Conservation (phyloP, 129 eudicot species). For the Flaveria brownii region DNA sequence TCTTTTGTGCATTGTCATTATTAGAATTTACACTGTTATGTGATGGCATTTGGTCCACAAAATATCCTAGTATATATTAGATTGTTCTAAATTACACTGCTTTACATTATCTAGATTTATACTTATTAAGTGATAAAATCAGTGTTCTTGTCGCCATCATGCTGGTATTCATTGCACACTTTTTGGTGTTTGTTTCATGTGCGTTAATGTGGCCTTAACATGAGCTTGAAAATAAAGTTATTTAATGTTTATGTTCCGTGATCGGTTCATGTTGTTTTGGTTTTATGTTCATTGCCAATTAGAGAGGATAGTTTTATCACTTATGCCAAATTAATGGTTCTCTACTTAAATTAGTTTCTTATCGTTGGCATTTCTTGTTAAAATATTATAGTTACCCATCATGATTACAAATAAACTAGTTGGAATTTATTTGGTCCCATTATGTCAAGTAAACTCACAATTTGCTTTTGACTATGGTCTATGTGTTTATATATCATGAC, state of each 20-base stretch:
- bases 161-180: not conserved
- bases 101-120: not conserved
- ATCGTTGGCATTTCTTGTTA: not conserved
- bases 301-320: not conserved
- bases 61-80: no score
- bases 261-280: not conserved
- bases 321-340: not conserved
- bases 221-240: not conserved
- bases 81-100: not conserved
- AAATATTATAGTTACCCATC: not conserved
- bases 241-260: not conserved
- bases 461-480: conserved; percentile 5
- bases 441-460: not conserved
- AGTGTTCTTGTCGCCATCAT: not conserved
- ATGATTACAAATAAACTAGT: not conserved
- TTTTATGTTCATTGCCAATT: not conserved
- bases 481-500: not conserved
- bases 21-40: no score
- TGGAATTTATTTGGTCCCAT: not conserved
- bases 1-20: no score
- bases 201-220: not conserved
- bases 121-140: not conserved
- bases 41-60: no score
- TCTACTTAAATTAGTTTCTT: not conserved
- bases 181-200: not conserved